Conservation (phyloP, 1,284 basidiomycete genomes). For the Rhodofomes roseus region DNA sequence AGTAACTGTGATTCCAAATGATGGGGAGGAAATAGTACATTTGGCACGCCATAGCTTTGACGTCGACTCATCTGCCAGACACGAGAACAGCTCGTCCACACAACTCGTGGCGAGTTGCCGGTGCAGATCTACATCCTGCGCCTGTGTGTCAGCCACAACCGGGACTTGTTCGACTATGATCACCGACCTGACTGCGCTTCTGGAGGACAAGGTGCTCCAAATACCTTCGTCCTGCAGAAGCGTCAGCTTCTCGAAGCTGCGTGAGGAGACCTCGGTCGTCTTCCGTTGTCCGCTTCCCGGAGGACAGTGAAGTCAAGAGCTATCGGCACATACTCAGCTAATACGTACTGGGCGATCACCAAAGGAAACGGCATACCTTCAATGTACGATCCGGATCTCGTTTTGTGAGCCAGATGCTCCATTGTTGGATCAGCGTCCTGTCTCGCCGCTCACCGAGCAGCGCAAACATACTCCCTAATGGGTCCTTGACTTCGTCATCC, state of each 20-base stretch:
- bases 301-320: slow-evolving; percentile 54
- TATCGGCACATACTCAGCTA: slow-evolving; percentile 20
- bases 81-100: slow-evolving; percentile 50
- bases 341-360: background rate
- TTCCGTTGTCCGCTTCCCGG: slow-evolving; percentile 46
- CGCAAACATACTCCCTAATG: slow-evolving; percentile 63
- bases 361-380: slow-evolving; percentile 43
- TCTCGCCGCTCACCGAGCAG: slow-evolving; percentile 62
- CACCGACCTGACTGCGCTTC: slow-evolving; percentile 55
- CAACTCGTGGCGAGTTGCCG: slow-evolving; percentile 53
- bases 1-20: background rate
- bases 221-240: slow-evolving; percentile 60
- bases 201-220: slow-evolving; percentile 79
- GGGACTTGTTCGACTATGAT: slow-evolving; percentile 4
- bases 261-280: slow-evolving; percentile 57
- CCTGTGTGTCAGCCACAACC: background rate
- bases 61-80: slow-evolving; percentile 44
- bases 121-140: slow-evolving; percentile 56
- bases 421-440: slow-evolving; percentile 59
- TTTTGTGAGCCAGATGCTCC: slow-evolving; percentile 79
- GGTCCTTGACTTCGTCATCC: slow-evolving; percentile 66
- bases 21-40: slow-evolving; percentile 35
- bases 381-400: slow-evolving; percentile 69
- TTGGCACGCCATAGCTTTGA: slow-evolving; percentile 72
- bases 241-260: slow-evolving; percentile 54